phyloP scores from a whole-genome alignment of 2,329 filamentous ascomycete genomes.

The Ascocoryne sarcoides region DNA sequence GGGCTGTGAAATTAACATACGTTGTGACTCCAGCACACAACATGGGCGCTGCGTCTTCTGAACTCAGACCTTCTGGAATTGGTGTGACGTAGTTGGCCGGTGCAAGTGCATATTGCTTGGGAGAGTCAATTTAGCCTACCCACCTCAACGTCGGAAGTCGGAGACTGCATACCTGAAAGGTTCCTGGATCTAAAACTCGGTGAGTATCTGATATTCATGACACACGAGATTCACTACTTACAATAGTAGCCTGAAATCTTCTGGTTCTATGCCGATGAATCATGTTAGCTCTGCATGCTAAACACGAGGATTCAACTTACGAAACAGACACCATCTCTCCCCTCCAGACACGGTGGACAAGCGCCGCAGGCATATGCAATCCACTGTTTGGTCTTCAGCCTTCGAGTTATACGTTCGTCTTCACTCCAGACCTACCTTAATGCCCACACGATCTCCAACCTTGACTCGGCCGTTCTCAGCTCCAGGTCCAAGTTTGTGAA shows the following conservation, averaged over 20 bases:
- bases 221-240: slow-evolving; percentile 6
- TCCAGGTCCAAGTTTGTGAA: slow-evolving; percentile 57
- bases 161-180: slow-evolving; percentile 46
- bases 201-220: slow-evolving; percentile 2
- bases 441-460: slow-evolving; percentile 59
- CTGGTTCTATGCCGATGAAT: slow-evolving; percentile 30
- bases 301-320: slow-evolving; percentile 34
- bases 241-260: slow-evolving; percentile 59
- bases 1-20: slow-evolving; percentile 12
- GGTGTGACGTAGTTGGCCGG: slow-evolving; percentile 62
- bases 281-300: slow-evolving; percentile 5
- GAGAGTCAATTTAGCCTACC: not conserved
- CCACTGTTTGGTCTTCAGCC: slow-evolving; percentile 34
- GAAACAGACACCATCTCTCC: slow-evolving; percentile 57
- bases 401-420: not conserved
- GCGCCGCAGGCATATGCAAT: slow-evolving; percentile 44
- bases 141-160: too few species aligned
- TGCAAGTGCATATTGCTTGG: slow-evolving; percentile 46
- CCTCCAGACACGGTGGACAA: slow-evolving; percentile 43
- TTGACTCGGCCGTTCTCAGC: slow-evolving; percentile 47
- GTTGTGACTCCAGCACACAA: slow-evolving; percentile 60
- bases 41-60: slow-evolving; percentile 55
- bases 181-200: slow-evolving; percentile 42
- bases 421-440: slow-evolving; percentile 42
- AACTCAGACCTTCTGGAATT: slow-evolving; percentile 52